Percentiles rank a stretch among this genome's conserved stretches.
Evolutionary conservation across 78 protist genomes (phyloP).

Genomic region (Salpingoeca rosetta): DNA sequence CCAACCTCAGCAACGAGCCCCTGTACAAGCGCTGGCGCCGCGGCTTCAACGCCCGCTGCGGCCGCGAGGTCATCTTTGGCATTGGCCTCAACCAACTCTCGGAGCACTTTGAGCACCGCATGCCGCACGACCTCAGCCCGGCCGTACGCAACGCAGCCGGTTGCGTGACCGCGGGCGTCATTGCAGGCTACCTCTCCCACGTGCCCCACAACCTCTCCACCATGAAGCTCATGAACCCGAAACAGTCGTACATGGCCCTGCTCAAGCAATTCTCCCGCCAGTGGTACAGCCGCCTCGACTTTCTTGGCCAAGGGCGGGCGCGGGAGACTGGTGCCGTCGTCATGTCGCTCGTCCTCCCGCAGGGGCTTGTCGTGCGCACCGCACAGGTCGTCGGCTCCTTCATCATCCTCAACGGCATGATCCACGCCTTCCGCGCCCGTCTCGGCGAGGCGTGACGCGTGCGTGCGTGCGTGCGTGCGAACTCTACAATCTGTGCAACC

Average conservation of each 20-base stretch:
- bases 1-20: conserved; percentile 38
- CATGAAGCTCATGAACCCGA: conserved; percentile 41
- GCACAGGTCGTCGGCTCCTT: conserved; percentile 56
- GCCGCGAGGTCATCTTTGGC: conserved; percentile 49
- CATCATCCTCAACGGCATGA: conserved; percentile 51
- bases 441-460: too few relatives aligned
- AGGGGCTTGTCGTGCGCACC: conserved; percentile 40
- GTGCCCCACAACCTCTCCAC: conserved; percentile 53
- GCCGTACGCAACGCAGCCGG: conserved; percentile 19
- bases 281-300: too few relatives aligned
- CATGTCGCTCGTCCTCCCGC: conserved; percentile 21
- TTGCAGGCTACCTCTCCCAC: conserved; percentile 49
- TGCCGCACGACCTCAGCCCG: conserved; percentile 8
- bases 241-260: conserved; percentile 28
- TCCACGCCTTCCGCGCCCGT: too few relatives aligned
- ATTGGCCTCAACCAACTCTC: conserved; percentile 38
- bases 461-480: too few relatives aligned
- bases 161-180: conserved; percentile 22
- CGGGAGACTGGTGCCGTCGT: conserved; percentile 3
- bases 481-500: too few relatives aligned
- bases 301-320: not conserved
- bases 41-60: conserved; percentile 16
- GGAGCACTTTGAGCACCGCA: conserved; percentile 34
- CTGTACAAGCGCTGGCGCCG: conserved; percentile 25
- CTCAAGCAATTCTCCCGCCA: too few relatives aligned